These are phyloP conservation scores for Ballota nigra DNA, from an alignment of 257 asterid species.

Conservation along the genomic window DNA sequence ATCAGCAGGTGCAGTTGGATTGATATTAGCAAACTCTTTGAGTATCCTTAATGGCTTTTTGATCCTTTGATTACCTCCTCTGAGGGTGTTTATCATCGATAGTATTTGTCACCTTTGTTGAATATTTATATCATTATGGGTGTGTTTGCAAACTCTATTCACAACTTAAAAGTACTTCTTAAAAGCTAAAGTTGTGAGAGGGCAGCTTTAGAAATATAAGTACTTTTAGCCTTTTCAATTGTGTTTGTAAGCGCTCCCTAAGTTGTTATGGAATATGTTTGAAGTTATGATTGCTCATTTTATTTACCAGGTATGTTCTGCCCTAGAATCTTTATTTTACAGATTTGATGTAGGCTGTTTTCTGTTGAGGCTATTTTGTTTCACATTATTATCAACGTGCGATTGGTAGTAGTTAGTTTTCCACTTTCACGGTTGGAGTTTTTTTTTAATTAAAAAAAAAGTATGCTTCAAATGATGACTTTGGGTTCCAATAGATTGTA, in stretches of 20 bases:
- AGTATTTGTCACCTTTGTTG: slow-evolving; percentile 4
- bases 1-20: slow-evolving; percentile 86
- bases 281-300: background rate
- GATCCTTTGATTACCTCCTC: slow-evolving; percentile 8
- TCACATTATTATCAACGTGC: background rate
- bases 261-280: background rate
- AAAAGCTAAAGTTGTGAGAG: no score
- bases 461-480: background rate
- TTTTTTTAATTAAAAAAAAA: background rate
- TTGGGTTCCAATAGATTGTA: background rate
- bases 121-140: background rate
- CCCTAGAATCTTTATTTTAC: background rate
- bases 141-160: no score
- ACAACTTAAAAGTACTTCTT: no score
- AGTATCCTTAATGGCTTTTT: slow-evolving; percentile 65
- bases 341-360: background rate
- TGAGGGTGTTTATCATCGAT: background rate
- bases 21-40: slow-evolving; percentile 85
- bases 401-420: background rate
- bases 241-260: no score
- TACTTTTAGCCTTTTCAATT: no score
- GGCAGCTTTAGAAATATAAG: no score
- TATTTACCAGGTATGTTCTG: background rate
- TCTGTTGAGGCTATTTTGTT: background rate
- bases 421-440: background rate